Evolutionary conservation across 345 rosid species (phyloP).

Genomic region (Boechera stricta): DNA sequence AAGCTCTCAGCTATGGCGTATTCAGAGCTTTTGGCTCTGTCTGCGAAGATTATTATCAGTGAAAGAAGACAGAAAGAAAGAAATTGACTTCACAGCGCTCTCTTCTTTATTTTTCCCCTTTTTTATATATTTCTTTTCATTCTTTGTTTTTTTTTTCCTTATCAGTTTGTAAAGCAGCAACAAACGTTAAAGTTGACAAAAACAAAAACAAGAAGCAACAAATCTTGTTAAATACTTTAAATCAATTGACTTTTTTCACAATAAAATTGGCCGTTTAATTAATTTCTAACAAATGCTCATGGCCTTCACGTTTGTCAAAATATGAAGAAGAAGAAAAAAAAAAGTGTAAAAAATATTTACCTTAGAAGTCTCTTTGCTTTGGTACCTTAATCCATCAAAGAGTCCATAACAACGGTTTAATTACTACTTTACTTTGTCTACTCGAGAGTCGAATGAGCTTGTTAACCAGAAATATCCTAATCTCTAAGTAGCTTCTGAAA

Average conservation of each 20-base stretch:
- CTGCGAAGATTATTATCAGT: slow-evolving; percentile 39
- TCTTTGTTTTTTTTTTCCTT: not conserved
- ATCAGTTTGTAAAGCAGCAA: slow-evolving; percentile 14
- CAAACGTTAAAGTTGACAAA: slow-evolving; percentile 2
- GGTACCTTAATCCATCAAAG: too few species aligned
- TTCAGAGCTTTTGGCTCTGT: slow-evolving; percentile 20
- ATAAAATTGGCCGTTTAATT: not conserved
- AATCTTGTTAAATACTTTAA: not conserved
- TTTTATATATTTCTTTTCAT: not conserved
- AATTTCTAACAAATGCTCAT: too few species aligned
- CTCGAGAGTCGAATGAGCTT: too few species aligned
- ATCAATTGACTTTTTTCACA: not conserved
- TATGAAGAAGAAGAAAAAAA: not conserved
- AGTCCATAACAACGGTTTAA: too few species aligned
- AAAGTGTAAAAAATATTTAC: too few species aligned
- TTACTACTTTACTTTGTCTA: too few species aligned
- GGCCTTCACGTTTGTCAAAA: not conserved
- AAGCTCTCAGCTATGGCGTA: slow-evolving; percentile 26
- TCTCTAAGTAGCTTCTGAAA: not conserved
- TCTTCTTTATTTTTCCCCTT: not conserved
- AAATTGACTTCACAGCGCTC: slow-evolving; percentile 46
- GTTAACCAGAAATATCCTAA: not conserved
- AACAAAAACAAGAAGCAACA: not conserved
- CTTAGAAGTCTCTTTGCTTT: not conserved
- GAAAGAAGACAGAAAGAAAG: slow-evolving; percentile 34